Base-by-base conservation (phyloP, 441 rosid species). In the Erodium moschatum region DNA sequence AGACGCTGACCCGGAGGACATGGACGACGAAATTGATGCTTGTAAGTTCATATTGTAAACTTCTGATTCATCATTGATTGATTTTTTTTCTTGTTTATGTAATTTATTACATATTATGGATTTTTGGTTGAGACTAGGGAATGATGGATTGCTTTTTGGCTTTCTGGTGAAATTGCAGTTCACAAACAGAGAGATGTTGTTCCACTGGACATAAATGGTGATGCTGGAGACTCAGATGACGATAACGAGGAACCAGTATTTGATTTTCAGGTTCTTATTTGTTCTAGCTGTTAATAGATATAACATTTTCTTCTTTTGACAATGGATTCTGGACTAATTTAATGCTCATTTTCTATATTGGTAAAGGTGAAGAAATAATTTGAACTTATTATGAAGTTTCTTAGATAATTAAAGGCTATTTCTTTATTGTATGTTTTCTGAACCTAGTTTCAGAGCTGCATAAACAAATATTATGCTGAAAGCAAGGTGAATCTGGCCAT, bases 171-270 rank as follows among this genome's bases (percentile, higher is more conserved):
- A 56, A 64, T 42, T 71, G 77, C 78, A 90, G 97, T 90, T 85
- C 97, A 89, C 74, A 92, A 87, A 73, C 89, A 87, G 78, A 81
- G 95, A 71, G 95, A 89, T 78, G 74, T 89, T 69, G 86, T 89
- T 78, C 91, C 92, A 0, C 79, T 92, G 62, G 83, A 84, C 76
- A 46, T 86, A 33, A 81, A 87, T 68, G 85, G 69, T 72, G 90
- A 82, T 78, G 80, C 69, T 65, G 85, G 72, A 70, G 92, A 77
- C 19, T 84, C 88, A 0, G 86, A 80, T 78, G 91, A 83, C 29
- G 96, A 92, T 80, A 81, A 81, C 21, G 96, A 80, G 69, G 80
- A 80, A 24, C 92, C 92, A 0, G 87, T 92, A 75, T 83, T 89
- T 73, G 86, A 86, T 79, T 70, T 85, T 58, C 65, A 83, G 96